Conservation (phyloP, 768 basidiomycete species). For the Kwoniella pini region DNA sequence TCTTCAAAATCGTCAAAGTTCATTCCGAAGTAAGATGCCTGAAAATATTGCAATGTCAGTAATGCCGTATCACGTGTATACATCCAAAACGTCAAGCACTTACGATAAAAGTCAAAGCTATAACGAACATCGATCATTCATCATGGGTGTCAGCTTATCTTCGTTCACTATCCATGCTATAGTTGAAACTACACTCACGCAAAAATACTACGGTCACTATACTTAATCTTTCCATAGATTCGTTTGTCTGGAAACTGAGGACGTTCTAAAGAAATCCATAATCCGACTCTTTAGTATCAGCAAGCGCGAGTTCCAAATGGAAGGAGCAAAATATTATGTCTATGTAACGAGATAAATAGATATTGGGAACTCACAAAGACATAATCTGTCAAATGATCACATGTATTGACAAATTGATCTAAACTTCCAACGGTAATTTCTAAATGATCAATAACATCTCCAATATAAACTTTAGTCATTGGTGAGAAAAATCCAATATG, state of each 20-base stretch:
- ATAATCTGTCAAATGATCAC: constrained; percentile 53
- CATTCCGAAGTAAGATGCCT: constrained; percentile 51
- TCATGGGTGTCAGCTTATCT: neutral
- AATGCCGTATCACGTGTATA: no score
- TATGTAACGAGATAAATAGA: no score
- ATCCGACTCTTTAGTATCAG: neutral
- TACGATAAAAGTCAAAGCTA: constrained; percentile 46
- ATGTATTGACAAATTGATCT: constrained; percentile 50
- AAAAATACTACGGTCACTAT: constrained; percentile 55
- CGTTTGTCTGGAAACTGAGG: constrained; percentile 50
- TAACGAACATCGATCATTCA: neutral
- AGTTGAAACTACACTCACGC: constrained; percentile 38
- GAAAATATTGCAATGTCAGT: no score
- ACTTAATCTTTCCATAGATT: constrained; percentile 53
- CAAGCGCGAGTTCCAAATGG: neutral
- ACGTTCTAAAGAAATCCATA: constrained; percentile 38
- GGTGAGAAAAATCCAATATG: constrained; percentile 32
- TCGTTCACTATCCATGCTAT: no score
- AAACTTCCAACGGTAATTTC: constrained; percentile 46
- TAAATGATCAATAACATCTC: constrained; percentile 54
- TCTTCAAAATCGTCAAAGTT: constrained; percentile 43
- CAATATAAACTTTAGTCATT: constrained; percentile 51
- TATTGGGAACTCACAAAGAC: constrained; percentile 50
- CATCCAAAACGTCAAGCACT: no score
- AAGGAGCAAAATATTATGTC: no score